Evolutionary conservation across 176 grass and related monocot species (phyloP), one percentile per base, ranked within the genome.

Genomic region (Tuctoria greenei): DNA sequence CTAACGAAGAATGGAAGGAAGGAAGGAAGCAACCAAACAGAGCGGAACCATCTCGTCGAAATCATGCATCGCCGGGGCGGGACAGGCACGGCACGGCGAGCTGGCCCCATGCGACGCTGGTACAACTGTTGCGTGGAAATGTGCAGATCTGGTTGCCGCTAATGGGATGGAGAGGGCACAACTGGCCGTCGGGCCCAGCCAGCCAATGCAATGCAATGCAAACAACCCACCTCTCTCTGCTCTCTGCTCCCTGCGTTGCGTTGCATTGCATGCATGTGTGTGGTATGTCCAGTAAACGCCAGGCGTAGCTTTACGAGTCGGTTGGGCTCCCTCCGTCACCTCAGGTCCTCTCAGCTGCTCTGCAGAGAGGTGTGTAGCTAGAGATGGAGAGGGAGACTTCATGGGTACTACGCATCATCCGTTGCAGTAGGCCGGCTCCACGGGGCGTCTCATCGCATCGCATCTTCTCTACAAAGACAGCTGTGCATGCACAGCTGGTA

Each of bases 101-200:
- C 12, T 58, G n/a, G 80, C 27, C 16, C 35, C 31, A 10, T 31
- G 43, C 49, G 10, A 18, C 27, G 51, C 40, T 18, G 24, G 64
- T 69, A 21, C 51, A 64, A 61, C 75, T 74, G 74, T 69, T 54
- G 62, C 80, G 12, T 10, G 63, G 54, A 88, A 61, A 74, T 45
- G 74, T 26, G 36, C 85, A 52, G 26, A 67, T 57, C 77, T 55
- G 67, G 34, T 36, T 44, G 52, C 83, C 54, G 12, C 44, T 31
- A 55, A 42, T 25, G 14, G 8, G 21, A 4, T 8, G 13, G 13
- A 1, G 20, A 26, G 14, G 10, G 4, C 79, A 42, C 68, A 15
- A 2, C 10, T 40, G 34, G 4, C 64, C 44, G 8, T 60, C 10
- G 15, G 41, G 57, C 54, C 34, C 13, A 5, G 23, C 62, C 41